Percentiles rank a stretch among this genome's conserved stretches.
Conservation (phyloP, 2,329 filamentous ascomycete species). For the Ascomycota sp. region DNA sequence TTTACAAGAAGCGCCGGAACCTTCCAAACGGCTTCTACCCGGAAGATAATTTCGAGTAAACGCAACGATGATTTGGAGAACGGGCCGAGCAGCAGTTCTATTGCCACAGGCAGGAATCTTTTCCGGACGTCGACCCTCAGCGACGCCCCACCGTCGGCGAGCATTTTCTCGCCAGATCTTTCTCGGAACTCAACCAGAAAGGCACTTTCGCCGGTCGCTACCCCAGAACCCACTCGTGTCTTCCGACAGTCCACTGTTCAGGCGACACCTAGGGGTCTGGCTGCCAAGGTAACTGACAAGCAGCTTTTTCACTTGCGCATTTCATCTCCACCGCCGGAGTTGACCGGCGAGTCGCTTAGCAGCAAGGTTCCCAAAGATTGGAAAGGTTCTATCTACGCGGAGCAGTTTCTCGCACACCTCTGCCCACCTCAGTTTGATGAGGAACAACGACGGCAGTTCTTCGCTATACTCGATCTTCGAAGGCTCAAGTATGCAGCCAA, state of each 20-base stretch:
- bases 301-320: conserved; percentile 37
- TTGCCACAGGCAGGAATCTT: conserved; percentile 17
- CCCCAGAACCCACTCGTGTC: conserved; percentile 20
- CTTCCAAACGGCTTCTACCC: conserved; percentile 15
- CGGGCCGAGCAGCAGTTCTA: conserved; percentile 14
- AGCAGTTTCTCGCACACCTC: conserved; percentile 33
- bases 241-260: conserved; percentile 24
- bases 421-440: conserved; percentile 35
- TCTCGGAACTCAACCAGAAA: conserved; percentile 23
- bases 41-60: conserved; percentile 11
- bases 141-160: conserved; percentile 10
- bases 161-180: conserved; percentile 22
- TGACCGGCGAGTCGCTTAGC: conserved; percentile 31
- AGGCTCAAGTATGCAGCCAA: conserved; percentile 38
- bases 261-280: conserved; percentile 25
- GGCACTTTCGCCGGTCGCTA: conserved; percentile 22
- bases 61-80: conserved; percentile 15
- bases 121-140: conserved; percentile 17
- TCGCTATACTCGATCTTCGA: conserved; percentile 38
- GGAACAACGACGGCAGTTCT: conserved; percentile 36
- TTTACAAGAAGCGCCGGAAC: conserved; percentile 15
- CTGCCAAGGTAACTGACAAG: conserved; percentile 23
- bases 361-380: conserved; percentile 30
- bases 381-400: conserved; percentile 34
- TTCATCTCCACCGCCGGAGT: conserved; percentile 29